Evolutionary conservation across 371 early-diverging fungal genomes (phyloP).

Genomic region (Mucor sp.): DNA sequence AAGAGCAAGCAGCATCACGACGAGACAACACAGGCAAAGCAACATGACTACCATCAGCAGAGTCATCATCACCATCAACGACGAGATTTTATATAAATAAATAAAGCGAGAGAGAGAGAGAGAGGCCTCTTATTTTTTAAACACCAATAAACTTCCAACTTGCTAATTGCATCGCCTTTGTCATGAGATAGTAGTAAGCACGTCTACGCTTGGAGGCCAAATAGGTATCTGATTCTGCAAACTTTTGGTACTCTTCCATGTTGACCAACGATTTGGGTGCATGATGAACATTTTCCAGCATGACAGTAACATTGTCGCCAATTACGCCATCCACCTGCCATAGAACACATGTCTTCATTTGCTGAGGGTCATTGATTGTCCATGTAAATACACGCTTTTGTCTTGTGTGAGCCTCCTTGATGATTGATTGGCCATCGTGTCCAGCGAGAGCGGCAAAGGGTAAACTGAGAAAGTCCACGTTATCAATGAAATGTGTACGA

Average conservation of each 20-base stretch:
- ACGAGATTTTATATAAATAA: neutral
- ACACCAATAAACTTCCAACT: constrained; percentile 29
- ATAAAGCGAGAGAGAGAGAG: no score
- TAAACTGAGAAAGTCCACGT: constrained; percentile 56
- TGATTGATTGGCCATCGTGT: constrained; percentile 50
- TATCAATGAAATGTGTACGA: constrained; percentile 47
- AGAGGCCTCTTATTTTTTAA: neutral
- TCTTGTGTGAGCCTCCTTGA: constrained; percentile 51
- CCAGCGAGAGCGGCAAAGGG: constrained; percentile 52
- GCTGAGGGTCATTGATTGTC: constrained; percentile 60
- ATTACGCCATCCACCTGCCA: constrained; percentile 61
- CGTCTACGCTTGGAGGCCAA: constrained; percentile 14
- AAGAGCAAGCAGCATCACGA: neutral
- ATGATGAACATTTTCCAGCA: constrained; percentile 40
- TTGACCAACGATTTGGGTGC: constrained; percentile 11
- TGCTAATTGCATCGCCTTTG: constrained; percentile 14
- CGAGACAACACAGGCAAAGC: neutral
- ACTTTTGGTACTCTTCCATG: constrained; percentile 19
- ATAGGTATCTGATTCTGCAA: constrained; percentile 22
- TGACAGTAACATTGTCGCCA: constrained; percentile 47
- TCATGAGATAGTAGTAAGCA: constrained; percentile 21
- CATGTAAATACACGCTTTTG: constrained; percentile 58
- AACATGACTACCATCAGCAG: neutral
- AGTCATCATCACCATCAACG: neutral
- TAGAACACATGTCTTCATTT: constrained; percentile 50